These are phyloP conservation scores for Scheffersomyces segobiensis DNA, from an alignment of 1,139 yeast genomes.

Conservation along the genomic window DNA sequence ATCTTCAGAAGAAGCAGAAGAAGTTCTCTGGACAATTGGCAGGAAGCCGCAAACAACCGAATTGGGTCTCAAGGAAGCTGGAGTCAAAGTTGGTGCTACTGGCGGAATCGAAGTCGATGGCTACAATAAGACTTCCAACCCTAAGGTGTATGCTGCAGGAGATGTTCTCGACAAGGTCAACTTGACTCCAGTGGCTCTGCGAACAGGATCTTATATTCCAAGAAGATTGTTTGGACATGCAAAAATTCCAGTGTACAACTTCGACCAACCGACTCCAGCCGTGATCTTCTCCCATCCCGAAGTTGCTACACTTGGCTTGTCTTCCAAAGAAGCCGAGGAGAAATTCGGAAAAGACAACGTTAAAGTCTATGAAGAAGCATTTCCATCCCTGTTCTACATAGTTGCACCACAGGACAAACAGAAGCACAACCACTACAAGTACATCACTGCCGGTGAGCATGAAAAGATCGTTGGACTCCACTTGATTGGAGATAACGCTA, in stretches of 20 bases:
- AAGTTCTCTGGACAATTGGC: conserved; percentile 3
- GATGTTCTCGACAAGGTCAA: conserved; percentile 1
- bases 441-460: not conserved
- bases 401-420: not conserved
- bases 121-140: conserved; percentile 1
- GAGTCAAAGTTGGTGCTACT: not conserved
- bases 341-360: not conserved
- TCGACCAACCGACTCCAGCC: not conserved
- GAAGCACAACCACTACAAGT: not conserved
- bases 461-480: not conserved
- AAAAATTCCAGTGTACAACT: not conserved
- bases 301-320: not conserved
- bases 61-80: conserved; percentile 1
- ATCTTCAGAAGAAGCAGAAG: not conserved
- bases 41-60: conserved; percentile 1
- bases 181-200: not conserved
- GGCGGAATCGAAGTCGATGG: conserved; percentile 1
- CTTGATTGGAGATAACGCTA: not conserved
- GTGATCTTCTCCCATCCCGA: conserved; percentile 1
- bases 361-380: not conserved
- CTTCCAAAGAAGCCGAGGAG: not conserved
- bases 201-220: not conserved
- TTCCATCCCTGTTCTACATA: not conserved
- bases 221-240: not conserved
- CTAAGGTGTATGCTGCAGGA: conserved; percentile 2